phyloP scores from a whole-genome alignment of 257 asterid species.

The Nicotiana attenuata region DNA sequence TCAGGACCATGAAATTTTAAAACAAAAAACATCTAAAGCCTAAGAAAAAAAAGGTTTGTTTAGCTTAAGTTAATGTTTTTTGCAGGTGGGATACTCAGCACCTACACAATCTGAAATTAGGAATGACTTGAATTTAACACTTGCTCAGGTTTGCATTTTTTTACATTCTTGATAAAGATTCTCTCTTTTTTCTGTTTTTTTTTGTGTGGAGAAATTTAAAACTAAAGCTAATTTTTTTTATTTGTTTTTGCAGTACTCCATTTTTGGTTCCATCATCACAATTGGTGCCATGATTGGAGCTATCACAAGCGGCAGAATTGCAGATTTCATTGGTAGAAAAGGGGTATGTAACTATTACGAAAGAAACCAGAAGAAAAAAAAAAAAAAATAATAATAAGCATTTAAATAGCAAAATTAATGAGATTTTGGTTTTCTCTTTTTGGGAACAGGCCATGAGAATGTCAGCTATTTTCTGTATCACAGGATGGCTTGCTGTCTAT shows the following conservation, averaged over 20 bases:
- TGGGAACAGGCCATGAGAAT: constrained; percentile 63
- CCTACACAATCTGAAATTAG: constrained; percentile 78
- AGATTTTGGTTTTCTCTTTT: not conserved
- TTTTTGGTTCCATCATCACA: constrained; percentile 77
- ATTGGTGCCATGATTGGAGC: constrained; percentile 95
- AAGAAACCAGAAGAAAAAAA: not conserved
- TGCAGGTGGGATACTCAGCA: constrained; percentile 90
- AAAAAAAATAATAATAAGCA: no score
- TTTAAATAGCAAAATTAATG: not conserved
- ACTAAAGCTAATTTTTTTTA: not conserved
- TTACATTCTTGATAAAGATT: not conserved
- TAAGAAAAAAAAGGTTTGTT: not conserved
- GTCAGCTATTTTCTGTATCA: constrained; percentile 62
- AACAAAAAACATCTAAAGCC: not conserved
- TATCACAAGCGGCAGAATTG: constrained; percentile 61
- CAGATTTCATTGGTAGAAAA: constrained; percentile 71
- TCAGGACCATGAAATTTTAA: constrained; percentile 23
- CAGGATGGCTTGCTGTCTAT: constrained; percentile 72
- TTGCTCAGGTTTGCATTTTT: constrained; percentile 49
- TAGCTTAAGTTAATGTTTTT: constrained; percentile 26
- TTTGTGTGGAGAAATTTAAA: not conserved
- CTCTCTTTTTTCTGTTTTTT: not conserved
- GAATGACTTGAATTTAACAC: constrained; percentile 50
- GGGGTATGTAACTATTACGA: constrained; percentile 39
- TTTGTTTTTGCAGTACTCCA: constrained; percentile 39